Conservation (phyloP, 805 yeast genomes). For the Kodamaea neixiangensis region DNA sequence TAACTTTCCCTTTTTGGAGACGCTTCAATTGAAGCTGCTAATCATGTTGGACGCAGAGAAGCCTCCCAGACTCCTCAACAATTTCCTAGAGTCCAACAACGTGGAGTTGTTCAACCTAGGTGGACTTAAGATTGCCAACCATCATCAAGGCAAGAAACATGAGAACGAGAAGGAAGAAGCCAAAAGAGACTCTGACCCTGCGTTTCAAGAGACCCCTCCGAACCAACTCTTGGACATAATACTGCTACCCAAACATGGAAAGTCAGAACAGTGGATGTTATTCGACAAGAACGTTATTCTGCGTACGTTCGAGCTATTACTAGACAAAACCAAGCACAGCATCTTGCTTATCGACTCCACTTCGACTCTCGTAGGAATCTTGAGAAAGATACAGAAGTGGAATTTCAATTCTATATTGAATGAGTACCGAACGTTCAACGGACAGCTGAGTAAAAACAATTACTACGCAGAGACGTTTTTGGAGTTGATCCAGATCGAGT, state of each 20-base stretch:
- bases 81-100: slow-evolving; percentile 58
- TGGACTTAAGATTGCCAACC: slow-evolving; percentile 41
- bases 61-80: slow-evolving; percentile 71
- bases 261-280: slow-evolving; percentile 72
- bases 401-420: slow-evolving; percentile 77
- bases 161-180: slow-evolving; percentile 16
- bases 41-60: slow-evolving; percentile 81
- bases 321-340: slow-evolving; percentile 67
- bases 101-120: slow-evolving; percentile 54
- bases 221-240: not conserved
- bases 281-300: slow-evolving; percentile 65
- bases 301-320: slow-evolving; percentile 62
- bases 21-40: slow-evolving; percentile 67
- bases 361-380: slow-evolving; percentile 74
- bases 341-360: slow-evolving; percentile 77
- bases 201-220: not conserved
- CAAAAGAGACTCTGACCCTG: slow-evolving; percentile 8
- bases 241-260: slow-evolving; percentile 19
- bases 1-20: slow-evolving; percentile 74
- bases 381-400: slow-evolving; percentile 88
- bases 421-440: slow-evolving; percentile 74
- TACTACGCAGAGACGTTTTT: slow-evolving; percentile 81
- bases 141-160: slow-evolving; percentile 24
- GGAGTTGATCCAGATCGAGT: slow-evolving; percentile 65
- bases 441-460: slow-evolving; percentile 67